These are phyloP conservation scores for Dryas drummondii DNA, from an alignment of 306 rosid species.

Conservation along the genomic window DNA sequence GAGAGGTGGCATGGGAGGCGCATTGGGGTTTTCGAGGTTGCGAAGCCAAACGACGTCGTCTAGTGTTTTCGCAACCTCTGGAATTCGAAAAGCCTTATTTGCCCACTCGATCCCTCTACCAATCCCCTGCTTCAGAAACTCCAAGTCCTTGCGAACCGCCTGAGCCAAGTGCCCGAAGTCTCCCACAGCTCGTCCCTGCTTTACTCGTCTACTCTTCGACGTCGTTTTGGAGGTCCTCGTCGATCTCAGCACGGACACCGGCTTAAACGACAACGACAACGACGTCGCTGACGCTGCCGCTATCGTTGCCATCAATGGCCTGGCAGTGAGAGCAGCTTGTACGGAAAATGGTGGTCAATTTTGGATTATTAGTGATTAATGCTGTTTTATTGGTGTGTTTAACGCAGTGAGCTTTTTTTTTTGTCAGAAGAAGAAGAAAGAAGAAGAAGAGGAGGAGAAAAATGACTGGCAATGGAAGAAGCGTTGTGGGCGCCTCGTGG, in stretches of 20 bases:
- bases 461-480: neutral
- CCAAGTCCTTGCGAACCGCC: constrained; percentile 68
- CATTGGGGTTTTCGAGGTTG: constrained; percentile 65
- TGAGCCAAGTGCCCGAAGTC: constrained; percentile 61
- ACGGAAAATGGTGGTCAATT: neutral
- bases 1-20: constrained; percentile 44
- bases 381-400: neutral
- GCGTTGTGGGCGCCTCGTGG: neutral
- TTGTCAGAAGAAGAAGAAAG: neutral
- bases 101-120: constrained; percentile 67
- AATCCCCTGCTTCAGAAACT: constrained; percentile 59
- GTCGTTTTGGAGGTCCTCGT: constrained; percentile 21
- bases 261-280: constrained; percentile 27
- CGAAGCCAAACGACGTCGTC: constrained; percentile 82
- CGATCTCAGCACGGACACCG: constrained; percentile 25
- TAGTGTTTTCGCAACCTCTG: constrained; percentile 50
- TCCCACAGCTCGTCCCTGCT: constrained; percentile 44
- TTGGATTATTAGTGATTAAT: neutral
- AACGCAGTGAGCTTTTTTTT: neutral
- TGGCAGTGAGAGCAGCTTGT: neutral
- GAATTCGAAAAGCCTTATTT: constrained; percentile 56
- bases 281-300: constrained; percentile 35
- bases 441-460: neutral
- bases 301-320: constrained; percentile 26
- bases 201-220: constrained; percentile 19